phyloP scores from a whole-genome alignment of 768 basidiomycete species.

The Amyloporia xantha region DNA sequence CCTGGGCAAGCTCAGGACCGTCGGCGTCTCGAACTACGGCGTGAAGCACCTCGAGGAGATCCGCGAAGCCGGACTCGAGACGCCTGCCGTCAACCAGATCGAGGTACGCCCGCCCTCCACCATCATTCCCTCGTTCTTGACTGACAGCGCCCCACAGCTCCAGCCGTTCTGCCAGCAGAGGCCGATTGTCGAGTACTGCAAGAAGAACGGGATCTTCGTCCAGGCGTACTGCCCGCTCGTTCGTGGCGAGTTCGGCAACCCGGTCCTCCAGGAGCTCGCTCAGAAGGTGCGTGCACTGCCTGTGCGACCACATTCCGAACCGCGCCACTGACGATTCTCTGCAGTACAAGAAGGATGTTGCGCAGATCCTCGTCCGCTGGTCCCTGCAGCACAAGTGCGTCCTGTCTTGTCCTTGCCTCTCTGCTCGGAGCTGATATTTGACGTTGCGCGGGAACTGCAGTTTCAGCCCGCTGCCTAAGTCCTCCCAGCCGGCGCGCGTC shows the following conservation, averaged over 20 bases:
- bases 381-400: constrained; percentile 77
- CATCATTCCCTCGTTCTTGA: not conserved
- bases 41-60: constrained; percentile 75
- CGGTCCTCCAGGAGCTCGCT: constrained; percentile 47
- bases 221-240: constrained; percentile 61
- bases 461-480: constrained; percentile 46
- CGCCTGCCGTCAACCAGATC: constrained; percentile 77
- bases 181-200: constrained; percentile 69
- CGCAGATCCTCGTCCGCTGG: constrained; percentile 89
- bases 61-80: constrained; percentile 47
- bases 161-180: constrained; percentile 77
- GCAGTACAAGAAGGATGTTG: constrained; percentile 41
- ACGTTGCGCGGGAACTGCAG: constrained; percentile 15
- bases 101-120: constrained; percentile 55
- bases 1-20: constrained; percentile 31
- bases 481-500: constrained; percentile 36
- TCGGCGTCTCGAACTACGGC: constrained; percentile 47
- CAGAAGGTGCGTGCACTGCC: constrained; percentile 29
- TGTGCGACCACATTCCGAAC: no score
- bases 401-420: not conserved
- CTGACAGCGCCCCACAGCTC: constrained; percentile 35
- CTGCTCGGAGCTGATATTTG: not conserved
- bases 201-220: constrained; percentile 30
- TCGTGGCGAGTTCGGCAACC: constrained; percentile 39
- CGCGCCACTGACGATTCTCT: no score